Evolutionary conservation across 371 early-diverging fungal genomes (phyloP).

Genomic region (Apophysomyces ossiformis): DNA sequence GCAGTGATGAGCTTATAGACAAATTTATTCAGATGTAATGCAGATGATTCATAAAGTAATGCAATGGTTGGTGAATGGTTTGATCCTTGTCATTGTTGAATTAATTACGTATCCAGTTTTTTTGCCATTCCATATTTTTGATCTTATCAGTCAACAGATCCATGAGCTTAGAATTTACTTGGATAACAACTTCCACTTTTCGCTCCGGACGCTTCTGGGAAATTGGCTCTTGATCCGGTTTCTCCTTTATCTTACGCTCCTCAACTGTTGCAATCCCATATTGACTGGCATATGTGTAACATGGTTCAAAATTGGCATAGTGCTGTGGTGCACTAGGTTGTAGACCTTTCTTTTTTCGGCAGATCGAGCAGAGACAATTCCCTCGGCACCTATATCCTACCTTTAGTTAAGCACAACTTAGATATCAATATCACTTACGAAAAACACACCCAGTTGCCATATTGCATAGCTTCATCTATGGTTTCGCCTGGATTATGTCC

Average conservation of each 20-base stretch:
- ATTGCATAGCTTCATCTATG: background rate
- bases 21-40: too few species aligned
- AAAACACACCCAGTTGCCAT: background rate
- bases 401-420: background rate
- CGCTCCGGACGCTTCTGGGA: background rate
- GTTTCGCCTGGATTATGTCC: background rate
- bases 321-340: background rate
- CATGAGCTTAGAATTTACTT: background rate
- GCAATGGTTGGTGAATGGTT: too few species aligned
- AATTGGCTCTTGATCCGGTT: background rate
- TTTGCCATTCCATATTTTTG: background rate
- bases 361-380: constrained; percentile 2
- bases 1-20: too few species aligned
- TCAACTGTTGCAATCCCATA: background rate
- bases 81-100: too few species aligned
- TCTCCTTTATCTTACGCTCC: background rate
- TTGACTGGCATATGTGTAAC: background rate
- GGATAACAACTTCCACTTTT: background rate
- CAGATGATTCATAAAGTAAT: too few species aligned
- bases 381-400: background rate
- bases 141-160: background rate
- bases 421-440: background rate
- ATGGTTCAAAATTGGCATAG: background rate
- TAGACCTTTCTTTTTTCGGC: background rate
- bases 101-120: background rate